Conservation (phyloP, 2,329 filamentous ascomycete species). For the Fusarium metavorans region DNA sequence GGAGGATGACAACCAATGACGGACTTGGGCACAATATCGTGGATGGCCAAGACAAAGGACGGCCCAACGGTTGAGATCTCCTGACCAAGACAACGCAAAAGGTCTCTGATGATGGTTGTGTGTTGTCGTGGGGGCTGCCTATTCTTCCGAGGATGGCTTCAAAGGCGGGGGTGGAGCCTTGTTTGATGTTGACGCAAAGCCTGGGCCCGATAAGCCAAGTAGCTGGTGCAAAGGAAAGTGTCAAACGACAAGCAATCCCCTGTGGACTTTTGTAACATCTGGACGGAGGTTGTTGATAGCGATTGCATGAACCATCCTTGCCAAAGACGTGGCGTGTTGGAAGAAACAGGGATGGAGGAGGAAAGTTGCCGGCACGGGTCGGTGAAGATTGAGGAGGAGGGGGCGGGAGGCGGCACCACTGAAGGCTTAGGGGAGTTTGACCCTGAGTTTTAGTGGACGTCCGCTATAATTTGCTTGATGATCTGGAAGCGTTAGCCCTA, state of each 20-base stretch:
- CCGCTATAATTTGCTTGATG: neutral
- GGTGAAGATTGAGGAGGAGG: neutral
- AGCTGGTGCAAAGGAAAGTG: constrained; percentile 3
- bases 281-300: constrained; percentile 28
- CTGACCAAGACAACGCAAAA: constrained; percentile 17
- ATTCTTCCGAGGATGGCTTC: neutral
- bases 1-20: constrained; percentile 17
- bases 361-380: neutral
- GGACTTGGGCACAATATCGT: neutral
- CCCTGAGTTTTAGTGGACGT: neutral
- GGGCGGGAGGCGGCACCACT: neutral
- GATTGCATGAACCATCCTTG: constrained; percentile 12
- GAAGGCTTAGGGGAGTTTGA: neutral
- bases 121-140: constrained; percentile 17
- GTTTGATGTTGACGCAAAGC: neutral
- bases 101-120: constrained; percentile 6
- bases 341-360: constrained; percentile 12
- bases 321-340: neutral
- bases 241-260: constrained; percentile 3
- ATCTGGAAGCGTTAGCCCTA: constrained; percentile 6
- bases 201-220: constrained; percentile 32
- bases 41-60: constrained; percentile 1
- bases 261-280: constrained; percentile 30
- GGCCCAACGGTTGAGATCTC: constrained; percentile 10
- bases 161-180: neutral